These are phyloP conservation scores for Tremella mesenterica DNA, from an alignment of 768 basidiomycete genomes.

Conservation along the genomic window DNA sequence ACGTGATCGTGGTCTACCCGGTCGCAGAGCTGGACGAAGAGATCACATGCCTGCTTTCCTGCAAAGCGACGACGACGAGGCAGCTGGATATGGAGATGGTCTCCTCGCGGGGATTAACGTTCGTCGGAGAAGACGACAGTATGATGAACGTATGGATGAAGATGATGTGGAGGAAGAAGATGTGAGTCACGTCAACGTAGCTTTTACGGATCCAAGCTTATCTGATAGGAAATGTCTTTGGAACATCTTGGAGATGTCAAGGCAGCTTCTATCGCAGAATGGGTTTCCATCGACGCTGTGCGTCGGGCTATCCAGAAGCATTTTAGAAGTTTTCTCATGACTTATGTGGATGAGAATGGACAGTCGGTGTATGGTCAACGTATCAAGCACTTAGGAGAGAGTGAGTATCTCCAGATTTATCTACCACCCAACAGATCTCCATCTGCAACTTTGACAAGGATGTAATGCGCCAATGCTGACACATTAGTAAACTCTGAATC, in stretches of 20 bases:
- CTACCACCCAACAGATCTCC: background rate
- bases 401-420: conserved; percentile 49
- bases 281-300: conserved; percentile 90
- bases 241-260: conserved; percentile 98
- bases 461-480: too few species aligned
- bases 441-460: too few species aligned
- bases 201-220: background rate
- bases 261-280: conserved; percentile 91
- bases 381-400: conserved; percentile 88
- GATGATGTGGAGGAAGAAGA: conserved; percentile 71
- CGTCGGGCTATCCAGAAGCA: conserved; percentile 80
- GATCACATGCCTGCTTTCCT: conserved; percentile 80
- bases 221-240: conserved; percentile 71
- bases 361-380: conserved; percentile 88
- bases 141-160: conserved; percentile 81
- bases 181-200: conserved; percentile 13
- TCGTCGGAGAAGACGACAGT: conserved; percentile 73
- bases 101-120: conserved; percentile 65
- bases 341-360: conserved; percentile 84
- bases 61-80: conserved; percentile 68
- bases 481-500: conserved; percentile 84
- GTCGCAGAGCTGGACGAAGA: conserved; percentile 65
- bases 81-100: conserved; percentile 56
- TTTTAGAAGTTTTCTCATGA: conserved; percentile 91
- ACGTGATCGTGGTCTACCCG: conserved; percentile 71